These are phyloP conservation scores for Kwoniella heveanensis DNA, from an alignment of 768 basidiomycete genomes.

Conservation along the genomic window DNA sequence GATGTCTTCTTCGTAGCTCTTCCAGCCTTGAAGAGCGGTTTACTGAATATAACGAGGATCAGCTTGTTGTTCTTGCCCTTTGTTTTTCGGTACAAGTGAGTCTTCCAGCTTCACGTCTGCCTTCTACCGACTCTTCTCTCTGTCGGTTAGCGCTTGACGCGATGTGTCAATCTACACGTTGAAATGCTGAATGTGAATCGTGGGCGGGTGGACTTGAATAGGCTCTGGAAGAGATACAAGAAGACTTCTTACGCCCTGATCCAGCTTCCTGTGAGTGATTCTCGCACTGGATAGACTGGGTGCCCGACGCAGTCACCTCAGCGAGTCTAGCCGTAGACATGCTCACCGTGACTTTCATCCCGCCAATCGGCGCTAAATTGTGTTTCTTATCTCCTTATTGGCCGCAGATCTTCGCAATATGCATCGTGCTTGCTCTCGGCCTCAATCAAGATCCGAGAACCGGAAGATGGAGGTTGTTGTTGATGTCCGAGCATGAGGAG, in stretches of 20 bases:
- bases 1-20: slow-evolving; percentile 60
- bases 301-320: too few relatives aligned
- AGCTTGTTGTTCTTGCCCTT: slow-evolving; percentile 52
- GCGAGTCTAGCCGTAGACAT: too few relatives aligned
- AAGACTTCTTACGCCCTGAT: slow-evolving; percentile 55
- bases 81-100: slow-evolving; percentile 48
- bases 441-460: slow-evolving; percentile 58
- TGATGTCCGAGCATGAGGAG: slow-evolving; percentile 60
- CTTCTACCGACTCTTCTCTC: too few relatives aligned
- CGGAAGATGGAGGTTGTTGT: slow-evolving; percentile 58
- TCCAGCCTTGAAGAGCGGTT: slow-evolving; percentile 58
- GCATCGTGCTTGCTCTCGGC: slow-evolving; percentile 58
- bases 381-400: too few relatives aligned
- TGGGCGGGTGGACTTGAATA: slow-evolving; percentile 25
- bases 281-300: too few relatives aligned
- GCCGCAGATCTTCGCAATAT: slow-evolving; percentile 58
- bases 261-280: slow-evolving; percentile 57
- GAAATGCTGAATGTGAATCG: too few relatives aligned
- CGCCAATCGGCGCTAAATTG: too few relatives aligned
- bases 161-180: background rate
- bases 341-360: too few relatives aligned
- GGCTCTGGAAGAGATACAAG: slow-evolving; percentile 57
- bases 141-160: too few relatives aligned
- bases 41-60: slow-evolving; percentile 57
- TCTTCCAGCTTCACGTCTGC: background rate